A percentile compares a stretch with the other conserved stretches of the same genome.
Conservation (phyloP, 352 stramenopile genomes). For the Phytophthora fragariae region DNA sequence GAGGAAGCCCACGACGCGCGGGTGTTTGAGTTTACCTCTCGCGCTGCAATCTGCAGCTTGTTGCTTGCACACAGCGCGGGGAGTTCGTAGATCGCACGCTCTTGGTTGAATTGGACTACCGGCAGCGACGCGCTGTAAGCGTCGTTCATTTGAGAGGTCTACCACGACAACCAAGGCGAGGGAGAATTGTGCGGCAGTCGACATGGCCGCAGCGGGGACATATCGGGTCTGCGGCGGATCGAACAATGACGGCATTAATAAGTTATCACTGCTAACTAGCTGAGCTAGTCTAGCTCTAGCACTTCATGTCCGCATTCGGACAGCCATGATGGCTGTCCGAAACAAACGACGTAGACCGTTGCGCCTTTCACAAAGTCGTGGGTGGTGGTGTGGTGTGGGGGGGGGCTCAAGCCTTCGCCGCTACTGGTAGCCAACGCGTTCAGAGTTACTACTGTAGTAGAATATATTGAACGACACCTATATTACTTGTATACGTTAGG, state of each 20-base stretch:
- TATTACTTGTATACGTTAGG: too few relatives aligned
- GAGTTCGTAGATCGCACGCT: constrained; percentile 42
- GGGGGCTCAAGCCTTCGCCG: too few relatives aligned
- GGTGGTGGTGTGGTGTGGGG: too few relatives aligned
- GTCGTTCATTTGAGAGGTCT: constrained; percentile 17
- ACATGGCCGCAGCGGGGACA: not conserved
- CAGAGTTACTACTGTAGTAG: too few relatives aligned
- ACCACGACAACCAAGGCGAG: constrained; percentile 17
- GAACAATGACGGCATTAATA: too few relatives aligned
- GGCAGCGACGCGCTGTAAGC: constrained; percentile 6
- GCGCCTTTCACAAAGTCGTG: not conserved
- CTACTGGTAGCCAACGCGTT: too few relatives aligned
- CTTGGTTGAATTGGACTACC: constrained; percentile 47
- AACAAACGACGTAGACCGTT: not conserved
- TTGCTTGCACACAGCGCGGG: constrained; percentile 40
- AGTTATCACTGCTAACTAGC: too few relatives aligned
- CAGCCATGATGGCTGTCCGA: not conserved
- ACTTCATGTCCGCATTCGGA: not conserved
- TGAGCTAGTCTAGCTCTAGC: too few relatives aligned
- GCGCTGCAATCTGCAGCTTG: constrained; percentile 27
- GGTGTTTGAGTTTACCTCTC: constrained; percentile 33
- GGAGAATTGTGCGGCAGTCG: constrained; percentile 10
- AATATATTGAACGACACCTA: too few relatives aligned
- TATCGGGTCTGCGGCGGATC: not conserved
- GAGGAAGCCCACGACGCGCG: too few relatives aligned